Evolutionary conservation across 2,329 filamentous ascomycete genomes (phyloP).

Genomic region (Calonectria multiphialidica): DNA sequence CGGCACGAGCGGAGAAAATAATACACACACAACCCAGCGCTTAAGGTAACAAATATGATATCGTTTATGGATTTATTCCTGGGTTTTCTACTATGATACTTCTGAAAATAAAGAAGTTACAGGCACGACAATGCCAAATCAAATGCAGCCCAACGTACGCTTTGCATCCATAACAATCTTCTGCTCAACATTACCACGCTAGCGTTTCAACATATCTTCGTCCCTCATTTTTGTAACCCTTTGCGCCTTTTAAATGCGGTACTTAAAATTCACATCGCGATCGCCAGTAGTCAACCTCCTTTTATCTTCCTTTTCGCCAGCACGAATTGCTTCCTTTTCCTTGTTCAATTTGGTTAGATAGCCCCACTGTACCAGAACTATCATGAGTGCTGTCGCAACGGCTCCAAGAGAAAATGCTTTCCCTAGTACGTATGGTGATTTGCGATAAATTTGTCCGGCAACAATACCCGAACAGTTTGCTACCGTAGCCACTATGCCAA

Average conservation of each 20-base stretch:
- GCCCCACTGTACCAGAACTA: background rate
- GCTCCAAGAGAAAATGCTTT: conserved; percentile 3
- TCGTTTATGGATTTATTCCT: background rate
- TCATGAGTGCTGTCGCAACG: background rate
- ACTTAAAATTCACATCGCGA: background rate
- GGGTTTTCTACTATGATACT: background rate
- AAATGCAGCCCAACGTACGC: background rate
- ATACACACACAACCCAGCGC: no score
- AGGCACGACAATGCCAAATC: background rate
- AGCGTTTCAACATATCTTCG: background rate
- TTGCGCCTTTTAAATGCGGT: background rate
- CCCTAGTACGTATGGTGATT: conserved; percentile 33
- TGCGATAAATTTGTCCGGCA: conserved; percentile 47
- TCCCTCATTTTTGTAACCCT: background rate
- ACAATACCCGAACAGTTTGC: conserved; percentile 50
- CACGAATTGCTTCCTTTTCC: background rate
- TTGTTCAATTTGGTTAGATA: background rate
- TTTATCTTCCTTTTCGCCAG: background rate
- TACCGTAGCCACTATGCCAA: conserved; percentile 56
- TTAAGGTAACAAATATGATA: no score
- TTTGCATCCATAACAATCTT: background rate
- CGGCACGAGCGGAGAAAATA: no score
- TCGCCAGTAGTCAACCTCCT: background rate
- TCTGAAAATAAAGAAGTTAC: background rate
- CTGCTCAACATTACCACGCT: background rate